Base-by-base conservation (phyloP, 1,139 yeast genomes). In the Scheffersomyces titani region DNA sequence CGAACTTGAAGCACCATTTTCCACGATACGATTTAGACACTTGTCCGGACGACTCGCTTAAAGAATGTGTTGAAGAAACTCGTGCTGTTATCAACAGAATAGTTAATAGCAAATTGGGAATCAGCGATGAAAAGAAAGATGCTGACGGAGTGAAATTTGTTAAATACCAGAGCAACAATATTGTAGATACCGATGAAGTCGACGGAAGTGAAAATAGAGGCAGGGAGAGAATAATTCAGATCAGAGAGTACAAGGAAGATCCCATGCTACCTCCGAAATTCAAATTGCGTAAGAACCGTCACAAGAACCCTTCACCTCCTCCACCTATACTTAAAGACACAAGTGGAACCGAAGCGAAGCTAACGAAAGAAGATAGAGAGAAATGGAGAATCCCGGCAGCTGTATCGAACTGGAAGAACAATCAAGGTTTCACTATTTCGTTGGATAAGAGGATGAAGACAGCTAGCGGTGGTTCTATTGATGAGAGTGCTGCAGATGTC, bases 331-430 rank as follows among this genome's bases (percentile, higher is more conserved):
- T 79, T 50, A 76, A 76, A 57, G 62, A 64, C 47, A 60, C 66
- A 16, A 65, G 63, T 48, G 62, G 65, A 2, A 57, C 64, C 0
- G 66, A 68, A 44, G 61, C 64, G 4, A 86, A 82, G 63, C 70
- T 89, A n/a, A 84, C 94, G 0, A 86, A 86, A 48, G 92, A 89
- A 63, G 97, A 92, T 57, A 88, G 87, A 59, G 87, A 84, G 46
- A 83, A 86, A 59, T 94, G 98, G 98, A 82, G 83, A 53, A 92
- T 94, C 36, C 98, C 99, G 0, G 88, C 97, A 0, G 92, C 97
- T 1, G 84, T 94, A 0, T 93, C 98, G 1, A 92, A 92, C 70
- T 94, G 99, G 99, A 93, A 93, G 71, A 94, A 94, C 70, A 92
- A 94, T 24, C 89, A 90, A 63, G 98, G 99, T 3, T 92, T 88